Percentiles rank a stretch among this genome's conserved stretches.
Evolutionary conservation across 176 grass and related monocot genomes (phyloP).

Genomic region (Aegilops bicornis): DNA sequence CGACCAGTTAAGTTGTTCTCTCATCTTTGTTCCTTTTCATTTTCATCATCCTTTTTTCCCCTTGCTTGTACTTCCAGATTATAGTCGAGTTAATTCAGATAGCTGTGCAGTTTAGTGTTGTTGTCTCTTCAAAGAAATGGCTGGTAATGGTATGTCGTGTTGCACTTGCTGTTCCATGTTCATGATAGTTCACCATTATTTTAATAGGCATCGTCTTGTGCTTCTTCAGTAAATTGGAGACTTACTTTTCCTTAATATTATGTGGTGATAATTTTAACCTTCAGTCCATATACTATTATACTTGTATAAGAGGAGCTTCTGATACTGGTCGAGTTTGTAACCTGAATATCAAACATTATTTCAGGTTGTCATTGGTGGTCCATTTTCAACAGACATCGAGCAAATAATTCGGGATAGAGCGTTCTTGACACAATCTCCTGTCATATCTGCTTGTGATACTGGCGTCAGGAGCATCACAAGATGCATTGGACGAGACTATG

Average conservation of each 20-base stretch:
- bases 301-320: neutral
- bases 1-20: slow-evolving; percentile 75
- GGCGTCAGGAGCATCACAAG: slow-evolving; percentile 47
- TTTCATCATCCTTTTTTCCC: neutral
- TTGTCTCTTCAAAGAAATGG: slow-evolving; percentile 1
- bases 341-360: slow-evolving; percentile 38
- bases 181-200: slow-evolving; percentile 8
- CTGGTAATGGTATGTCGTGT: neutral
- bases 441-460: slow-evolving; percentile 71
- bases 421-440: slow-evolving; percentile 54
- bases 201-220: neutral
- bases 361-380: slow-evolving; percentile 85
- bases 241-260: neutral
- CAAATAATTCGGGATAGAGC: slow-evolving; percentile 71
- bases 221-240: neutral
- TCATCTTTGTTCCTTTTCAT: slow-evolving; percentile 10
- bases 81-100: neutral
- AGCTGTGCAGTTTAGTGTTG: neutral
- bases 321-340: slow-evolving; percentile 5
- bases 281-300: neutral
- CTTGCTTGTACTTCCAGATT: slow-evolving; percentile 9
- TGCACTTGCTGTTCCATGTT: neutral
- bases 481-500: slow-evolving; percentile 52
- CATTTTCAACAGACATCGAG: slow-evolving; percentile 53
- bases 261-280: neutral